phyloP scores from a whole-genome alignment of 2,329 filamentous ascomycete species.

The Trichoderma sp. region DNA sequence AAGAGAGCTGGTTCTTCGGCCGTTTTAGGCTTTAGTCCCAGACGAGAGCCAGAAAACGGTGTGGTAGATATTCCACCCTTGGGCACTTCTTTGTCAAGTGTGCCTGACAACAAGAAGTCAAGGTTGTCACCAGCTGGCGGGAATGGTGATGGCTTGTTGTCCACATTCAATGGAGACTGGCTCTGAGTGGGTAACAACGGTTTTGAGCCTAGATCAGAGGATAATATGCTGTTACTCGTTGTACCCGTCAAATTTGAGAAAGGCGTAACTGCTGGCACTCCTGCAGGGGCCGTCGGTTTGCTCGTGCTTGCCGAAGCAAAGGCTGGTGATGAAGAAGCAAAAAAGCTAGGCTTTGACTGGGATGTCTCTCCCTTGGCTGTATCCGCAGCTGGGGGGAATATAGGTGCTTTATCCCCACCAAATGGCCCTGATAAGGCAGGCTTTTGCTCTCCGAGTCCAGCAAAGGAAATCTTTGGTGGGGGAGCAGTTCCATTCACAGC shows the following conservation, averaged over 20 bases:
- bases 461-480: constrained; percentile 1
- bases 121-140: not conserved
- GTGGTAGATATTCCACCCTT: not conserved
- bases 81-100: not conserved
- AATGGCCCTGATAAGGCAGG: not conserved
- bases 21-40: not conserved
- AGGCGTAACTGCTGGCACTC: not conserved
- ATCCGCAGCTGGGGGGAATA: not conserved
- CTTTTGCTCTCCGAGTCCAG: not conserved
- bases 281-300: not conserved
- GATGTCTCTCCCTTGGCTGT: not conserved
- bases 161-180: not conserved
- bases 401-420: not conserved
- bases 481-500: constrained; percentile 22
- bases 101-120: not conserved
- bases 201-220: not conserved
- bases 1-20: not conserved
- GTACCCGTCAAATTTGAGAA: not conserved
- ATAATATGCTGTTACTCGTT: not conserved
- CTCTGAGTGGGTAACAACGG: not conserved
- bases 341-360: constrained; percentile 21
- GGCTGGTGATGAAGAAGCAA: constrained; percentile 18
- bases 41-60: not conserved
- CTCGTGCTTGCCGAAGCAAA: not conserved
- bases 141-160: not conserved